phyloP scores from a whole-genome alignment of 192 early-diverging fungal genomes.

The Podila verticillata region DNA sequence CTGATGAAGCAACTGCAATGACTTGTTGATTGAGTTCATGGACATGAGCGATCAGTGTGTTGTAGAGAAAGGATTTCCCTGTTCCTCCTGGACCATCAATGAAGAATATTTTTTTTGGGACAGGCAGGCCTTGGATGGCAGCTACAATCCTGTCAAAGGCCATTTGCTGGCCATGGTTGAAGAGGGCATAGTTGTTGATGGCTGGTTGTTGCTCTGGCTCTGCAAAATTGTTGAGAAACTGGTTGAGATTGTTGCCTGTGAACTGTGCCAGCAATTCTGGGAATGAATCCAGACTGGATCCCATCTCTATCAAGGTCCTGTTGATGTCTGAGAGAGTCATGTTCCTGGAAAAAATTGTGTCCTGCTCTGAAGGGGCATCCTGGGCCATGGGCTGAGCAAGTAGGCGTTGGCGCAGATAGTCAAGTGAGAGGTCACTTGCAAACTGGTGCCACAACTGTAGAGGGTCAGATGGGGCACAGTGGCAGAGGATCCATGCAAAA shows the following conservation, averaged over 20 bases:
- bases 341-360: background rate
- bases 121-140: too few relatives aligned
- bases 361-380: too few relatives aligned
- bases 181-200: background rate
- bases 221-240: background rate
- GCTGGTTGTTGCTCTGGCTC: too few relatives aligned
- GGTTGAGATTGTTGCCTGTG: background rate
- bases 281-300: background rate
- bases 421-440: too few relatives aligned
- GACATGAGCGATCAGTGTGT: conserved; percentile 17
- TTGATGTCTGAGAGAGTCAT: conserved; percentile 3
- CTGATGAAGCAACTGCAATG: conserved; percentile 36
- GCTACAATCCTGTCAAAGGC: too few relatives aligned
- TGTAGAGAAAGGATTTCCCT: conserved; percentile 41
- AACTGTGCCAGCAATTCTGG: background rate
- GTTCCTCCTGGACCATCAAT: background rate
- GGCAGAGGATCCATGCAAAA: too few relatives aligned
- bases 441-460: too few relatives aligned
- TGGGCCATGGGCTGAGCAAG: too few relatives aligned
- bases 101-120: too few relatives aligned
- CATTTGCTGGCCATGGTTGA: background rate
- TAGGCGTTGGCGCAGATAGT: too few relatives aligned
- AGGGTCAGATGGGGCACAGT: too few relatives aligned
- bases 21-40: background rate
- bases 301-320: conserved; percentile 1